Percentiles rank a stretch among this genome's conserved stretches.
Conservation (phyloP, 2,329 filamentous ascomycete species). For the Trichoderma harzianum region DNA sequence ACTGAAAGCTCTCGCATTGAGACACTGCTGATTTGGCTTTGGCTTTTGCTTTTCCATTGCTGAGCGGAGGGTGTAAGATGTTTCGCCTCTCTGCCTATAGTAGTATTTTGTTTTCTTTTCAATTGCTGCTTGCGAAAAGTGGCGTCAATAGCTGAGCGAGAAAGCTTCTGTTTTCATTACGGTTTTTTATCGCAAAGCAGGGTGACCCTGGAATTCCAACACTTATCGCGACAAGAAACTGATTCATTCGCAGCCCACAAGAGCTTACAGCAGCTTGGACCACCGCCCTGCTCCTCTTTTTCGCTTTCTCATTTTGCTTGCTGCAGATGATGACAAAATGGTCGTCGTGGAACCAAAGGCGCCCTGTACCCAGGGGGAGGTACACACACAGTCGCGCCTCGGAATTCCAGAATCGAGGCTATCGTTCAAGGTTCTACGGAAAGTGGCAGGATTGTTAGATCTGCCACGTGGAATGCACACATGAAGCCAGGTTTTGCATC, state of each 20-base stretch:
- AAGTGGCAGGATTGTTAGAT: slow-evolving; percentile 15
- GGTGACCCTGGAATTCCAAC: not conserved
- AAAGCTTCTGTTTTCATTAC: not conserved
- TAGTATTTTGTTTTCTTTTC: not conserved
- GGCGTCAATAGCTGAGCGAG: not conserved
- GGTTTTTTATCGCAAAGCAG: not conserved
- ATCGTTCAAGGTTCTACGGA: not conserved
- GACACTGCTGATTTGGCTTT: not conserved
- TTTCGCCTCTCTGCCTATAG: not conserved
- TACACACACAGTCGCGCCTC: not conserved
- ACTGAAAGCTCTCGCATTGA: not conserved
- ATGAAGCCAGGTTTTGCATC: not conserved
- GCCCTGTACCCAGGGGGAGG: not conserved
- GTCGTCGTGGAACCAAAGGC: not conserved
- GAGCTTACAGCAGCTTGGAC: not conserved
- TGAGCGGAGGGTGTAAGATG: not conserved
- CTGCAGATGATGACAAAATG: not conserved
- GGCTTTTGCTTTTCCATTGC: not conserved
- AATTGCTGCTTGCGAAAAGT: not conserved
- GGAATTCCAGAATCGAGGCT: not conserved
- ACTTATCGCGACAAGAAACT: not conserved
- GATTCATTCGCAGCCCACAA: not conserved
- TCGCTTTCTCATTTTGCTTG: not conserved
- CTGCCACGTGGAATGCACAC: slow-evolving; percentile 17
- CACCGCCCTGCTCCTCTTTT: not conserved